phyloP scores from a whole-genome alignment of 2,329 filamentous ascomycete species.

The Pseudogymnoascus sp. region DNA sequence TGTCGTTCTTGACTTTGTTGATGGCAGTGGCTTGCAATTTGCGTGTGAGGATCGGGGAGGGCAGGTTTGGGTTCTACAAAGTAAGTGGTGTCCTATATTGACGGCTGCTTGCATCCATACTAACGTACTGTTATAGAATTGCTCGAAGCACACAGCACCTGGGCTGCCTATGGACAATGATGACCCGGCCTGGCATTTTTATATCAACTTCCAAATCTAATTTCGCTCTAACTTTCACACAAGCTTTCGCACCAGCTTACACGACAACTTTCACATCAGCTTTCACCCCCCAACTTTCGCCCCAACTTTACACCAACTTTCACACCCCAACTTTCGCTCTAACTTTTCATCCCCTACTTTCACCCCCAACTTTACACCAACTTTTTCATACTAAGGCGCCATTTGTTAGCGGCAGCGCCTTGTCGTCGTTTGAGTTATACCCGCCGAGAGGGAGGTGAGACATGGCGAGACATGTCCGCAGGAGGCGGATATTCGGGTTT shows the following conservation, averaged over 20 bases:
- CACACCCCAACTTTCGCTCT: neutral
- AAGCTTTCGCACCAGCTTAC: neutral
- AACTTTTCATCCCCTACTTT: neutral
- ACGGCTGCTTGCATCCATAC: neutral
- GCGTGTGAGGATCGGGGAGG: slow-evolving; percentile 55
- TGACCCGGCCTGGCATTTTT: neutral
- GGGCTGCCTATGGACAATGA: slow-evolving; percentile 21
- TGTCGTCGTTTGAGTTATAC: slow-evolving; percentile 7
- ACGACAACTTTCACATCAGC: neutral
- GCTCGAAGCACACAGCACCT: slow-evolving; percentile 23
- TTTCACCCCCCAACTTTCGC: neutral
- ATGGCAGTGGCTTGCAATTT: slow-evolving; percentile 55
- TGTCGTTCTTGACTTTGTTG: slow-evolving; percentile 52
- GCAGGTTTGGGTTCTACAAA: slow-evolving; percentile 45
- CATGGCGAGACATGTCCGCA: slow-evolving; percentile 2
- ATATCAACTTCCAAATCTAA: neutral
- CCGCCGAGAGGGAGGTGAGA: slow-evolving; percentile 4
- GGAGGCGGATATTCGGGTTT: slow-evolving; percentile 4
- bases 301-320: neutral
- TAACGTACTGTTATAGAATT: slow-evolving; percentile 20
- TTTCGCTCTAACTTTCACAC: neutral
- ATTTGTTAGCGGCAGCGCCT: slow-evolving; percentile 6
- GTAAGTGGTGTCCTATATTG: slow-evolving; percentile 19
- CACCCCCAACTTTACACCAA: slow-evolving; percentile 2
- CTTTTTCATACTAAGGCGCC: slow-evolving; percentile 6